phyloP scores from a whole-genome alignment of 352 stramenopile genomes.

The Globisporangium sylvaticum region DNA sequence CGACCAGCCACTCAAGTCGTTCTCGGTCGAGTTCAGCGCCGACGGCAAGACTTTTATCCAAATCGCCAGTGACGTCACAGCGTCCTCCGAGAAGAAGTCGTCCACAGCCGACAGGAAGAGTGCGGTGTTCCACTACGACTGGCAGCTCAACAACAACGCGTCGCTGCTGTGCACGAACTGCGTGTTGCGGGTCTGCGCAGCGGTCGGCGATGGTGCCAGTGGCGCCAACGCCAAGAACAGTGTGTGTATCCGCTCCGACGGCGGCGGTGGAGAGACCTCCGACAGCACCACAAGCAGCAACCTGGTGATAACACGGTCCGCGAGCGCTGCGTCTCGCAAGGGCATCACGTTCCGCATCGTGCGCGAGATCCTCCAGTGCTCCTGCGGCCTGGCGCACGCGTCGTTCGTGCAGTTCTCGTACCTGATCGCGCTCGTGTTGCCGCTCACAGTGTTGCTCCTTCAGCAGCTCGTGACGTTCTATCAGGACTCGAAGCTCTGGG shows the following conservation, averaged over 20 bases:
- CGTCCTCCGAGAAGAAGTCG: slow-evolving; percentile 7
- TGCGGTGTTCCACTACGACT: slow-evolving; percentile 37
- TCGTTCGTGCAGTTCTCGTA: slow-evolving; percentile 38
- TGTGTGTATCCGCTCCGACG: slow-evolving; percentile 53
- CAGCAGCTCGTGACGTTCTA: slow-evolving; percentile 66
- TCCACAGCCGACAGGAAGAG: neutral
- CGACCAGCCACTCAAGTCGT: slow-evolving; percentile 20
- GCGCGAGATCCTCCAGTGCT: slow-evolving; percentile 39
- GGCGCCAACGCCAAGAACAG: slow-evolving; percentile 10
- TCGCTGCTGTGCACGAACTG: slow-evolving; percentile 40
- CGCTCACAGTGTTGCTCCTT: slow-evolving; percentile 32
- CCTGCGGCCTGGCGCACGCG: slow-evolving; percentile 39
- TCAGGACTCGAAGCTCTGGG: slow-evolving; percentile 41
- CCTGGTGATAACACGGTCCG: neutral
- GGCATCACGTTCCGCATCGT: slow-evolving; percentile 50
- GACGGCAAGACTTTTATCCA: slow-evolving; percentile 29
- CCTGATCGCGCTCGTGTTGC: slow-evolving; percentile 34
- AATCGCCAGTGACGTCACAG: slow-evolving; percentile 23
- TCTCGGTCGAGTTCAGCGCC: slow-evolving; percentile 47
- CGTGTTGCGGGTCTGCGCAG: slow-evolving; percentile 40
- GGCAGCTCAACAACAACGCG: slow-evolving; percentile 34
- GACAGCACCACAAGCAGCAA: neutral
- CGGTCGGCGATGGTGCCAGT: slow-evolving; percentile 3
- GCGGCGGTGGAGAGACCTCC: slow-evolving; percentile 12
- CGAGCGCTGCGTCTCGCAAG: slow-evolving; percentile 10